Evolutionary conservation across 345 rosid species (phyloP).

Genomic region (Aethionema arabicum): DNA sequence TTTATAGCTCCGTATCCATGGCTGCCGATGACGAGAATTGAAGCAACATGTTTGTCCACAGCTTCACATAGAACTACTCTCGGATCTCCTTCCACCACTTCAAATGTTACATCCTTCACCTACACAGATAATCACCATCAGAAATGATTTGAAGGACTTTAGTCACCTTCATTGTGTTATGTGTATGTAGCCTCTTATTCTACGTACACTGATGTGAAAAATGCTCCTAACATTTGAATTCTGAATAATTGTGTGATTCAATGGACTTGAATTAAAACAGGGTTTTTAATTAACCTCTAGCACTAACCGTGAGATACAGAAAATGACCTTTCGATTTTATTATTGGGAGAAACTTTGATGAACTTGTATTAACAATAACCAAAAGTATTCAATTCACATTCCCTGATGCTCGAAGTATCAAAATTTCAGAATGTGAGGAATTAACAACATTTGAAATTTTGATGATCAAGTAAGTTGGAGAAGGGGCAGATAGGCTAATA

Average conservation of each 20-base stretch:
- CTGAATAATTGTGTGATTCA: too few species aligned
- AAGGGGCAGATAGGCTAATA: neutral
- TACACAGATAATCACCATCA: slow-evolving; percentile 18
- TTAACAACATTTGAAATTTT: neutral
- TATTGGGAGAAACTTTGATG: too few species aligned
- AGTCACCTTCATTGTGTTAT: neutral
- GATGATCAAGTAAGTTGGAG: neutral
- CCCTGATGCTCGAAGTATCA: neutral
- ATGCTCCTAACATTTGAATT: too few species aligned
- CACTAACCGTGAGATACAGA: too few species aligned
- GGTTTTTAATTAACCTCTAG: too few species aligned
- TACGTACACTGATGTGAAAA: too few species aligned
- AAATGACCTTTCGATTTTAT: too few species aligned
- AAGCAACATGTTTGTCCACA: slow-evolving; percentile 65
- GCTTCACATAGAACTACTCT: slow-evolving; percentile 72
- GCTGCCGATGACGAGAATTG: slow-evolving; percentile 68
- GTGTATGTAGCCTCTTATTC: too few species aligned
- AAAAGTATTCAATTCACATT: too few species aligned
- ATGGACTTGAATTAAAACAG: too few species aligned
- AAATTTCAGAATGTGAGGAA: neutral
- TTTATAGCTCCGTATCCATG: slow-evolving; percentile 86
- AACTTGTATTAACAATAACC: too few species aligned
- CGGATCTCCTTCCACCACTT: slow-evolving; percentile 70
- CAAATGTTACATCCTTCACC: slow-evolving; percentile 50
- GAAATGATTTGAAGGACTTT: neutral